Percentiles rank a stretch among this genome's conserved stretches.
These are phyloP conservation scores for Inga laurina DNA, from an alignment of 306 rosid species.

Conservation along the genomic window DNA sequence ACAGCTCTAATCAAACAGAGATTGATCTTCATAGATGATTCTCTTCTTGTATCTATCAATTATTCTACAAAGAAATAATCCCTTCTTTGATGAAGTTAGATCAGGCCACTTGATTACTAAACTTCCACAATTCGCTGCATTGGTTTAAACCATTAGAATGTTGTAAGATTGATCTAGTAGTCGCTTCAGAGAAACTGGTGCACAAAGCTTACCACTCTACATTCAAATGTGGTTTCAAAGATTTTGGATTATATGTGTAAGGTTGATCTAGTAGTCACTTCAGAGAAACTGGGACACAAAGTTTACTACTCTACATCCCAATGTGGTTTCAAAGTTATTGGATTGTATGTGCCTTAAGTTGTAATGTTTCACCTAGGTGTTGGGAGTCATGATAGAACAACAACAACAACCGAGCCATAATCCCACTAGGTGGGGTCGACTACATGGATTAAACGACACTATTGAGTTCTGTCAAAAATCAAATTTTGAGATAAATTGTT, in stretches of 20 bases:
- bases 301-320: neutral
- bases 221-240: neutral
- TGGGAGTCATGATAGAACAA: too few relatives aligned
- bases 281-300: neutral
- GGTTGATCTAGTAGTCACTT: neutral
- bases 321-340: neutral
- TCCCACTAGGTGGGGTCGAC: too few relatives aligned
- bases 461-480: too few relatives aligned
- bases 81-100: neutral
- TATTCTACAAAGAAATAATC: neutral
- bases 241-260: neutral
- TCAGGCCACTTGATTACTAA: neutral
- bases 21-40: neutral
- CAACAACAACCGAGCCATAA: too few relatives aligned
- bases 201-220: neutral
- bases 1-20: neutral
- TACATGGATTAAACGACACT: too few relatives aligned
- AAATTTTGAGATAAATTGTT: too few relatives aligned
- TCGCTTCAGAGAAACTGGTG: neutral
- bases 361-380: too few relatives aligned
- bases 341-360: too few relatives aligned
- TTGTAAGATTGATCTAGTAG: neutral
- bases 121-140: neutral
- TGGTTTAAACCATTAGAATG: neutral
- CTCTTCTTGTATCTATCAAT: neutral